phyloP scores from a whole-genome alignment of 2,329 filamentous ascomycete species.

The Nemania diffusa region DNA sequence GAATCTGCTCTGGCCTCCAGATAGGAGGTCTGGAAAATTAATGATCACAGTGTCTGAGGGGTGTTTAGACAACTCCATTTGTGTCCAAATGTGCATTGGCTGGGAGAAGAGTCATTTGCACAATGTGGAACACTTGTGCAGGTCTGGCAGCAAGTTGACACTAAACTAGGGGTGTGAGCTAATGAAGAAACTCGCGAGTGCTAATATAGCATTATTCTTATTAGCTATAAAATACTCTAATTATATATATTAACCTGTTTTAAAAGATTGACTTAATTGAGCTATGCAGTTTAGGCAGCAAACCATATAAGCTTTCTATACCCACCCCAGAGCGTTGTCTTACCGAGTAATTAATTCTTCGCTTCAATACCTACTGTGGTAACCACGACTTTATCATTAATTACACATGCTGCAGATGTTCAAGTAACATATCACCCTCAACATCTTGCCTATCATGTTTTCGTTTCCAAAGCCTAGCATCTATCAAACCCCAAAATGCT shows the following conservation, averaged over 20 bases:
- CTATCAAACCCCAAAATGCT: conserved; percentile 74
- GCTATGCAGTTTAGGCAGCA: conserved; percentile 2
- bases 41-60: neutral
- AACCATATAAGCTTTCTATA: neutral
- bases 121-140: conserved; percentile 17
- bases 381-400: neutral
- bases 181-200: conserved; percentile 39
- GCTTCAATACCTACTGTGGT: neutral
- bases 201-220: conserved; percentile 32
- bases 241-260: conserved; percentile 13
- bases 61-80: conserved; percentile 38
- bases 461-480: conserved; percentile 57
- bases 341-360: conserved; percentile 6
- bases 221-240: neutral
- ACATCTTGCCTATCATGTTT: conserved; percentile 53
- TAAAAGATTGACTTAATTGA: neutral
- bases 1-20: neutral
- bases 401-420: neutral
- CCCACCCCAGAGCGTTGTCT: conserved; percentile 17
- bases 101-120: conserved; percentile 28
- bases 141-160: conserved; percentile 6
- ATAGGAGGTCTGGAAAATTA: neutral
- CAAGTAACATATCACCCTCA: neutral
- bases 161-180: conserved; percentile 32
- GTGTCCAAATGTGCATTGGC: conserved; percentile 21